Conservation (phyloP, 305 asterid species). For the Rubia occidens region DNA sequence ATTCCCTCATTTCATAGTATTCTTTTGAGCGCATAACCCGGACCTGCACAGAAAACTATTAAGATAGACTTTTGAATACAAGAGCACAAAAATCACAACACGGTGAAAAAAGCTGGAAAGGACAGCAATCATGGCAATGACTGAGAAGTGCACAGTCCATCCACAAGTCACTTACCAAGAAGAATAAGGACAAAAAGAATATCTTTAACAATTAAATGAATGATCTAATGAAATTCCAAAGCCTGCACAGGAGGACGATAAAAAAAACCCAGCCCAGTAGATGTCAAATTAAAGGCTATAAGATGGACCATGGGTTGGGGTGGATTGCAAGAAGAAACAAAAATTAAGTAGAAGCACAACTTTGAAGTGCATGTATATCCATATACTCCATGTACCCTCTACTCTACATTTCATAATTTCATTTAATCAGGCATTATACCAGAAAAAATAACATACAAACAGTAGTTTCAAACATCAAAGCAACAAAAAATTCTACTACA, state of each 20-base stretch:
- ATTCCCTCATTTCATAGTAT: slow-evolving; percentile 92
- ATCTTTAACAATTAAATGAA: background rate
- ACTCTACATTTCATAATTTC: background rate
- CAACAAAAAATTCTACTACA: background rate
- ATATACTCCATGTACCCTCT: background rate
- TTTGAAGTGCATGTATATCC: background rate
- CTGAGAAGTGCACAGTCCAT: background rate
- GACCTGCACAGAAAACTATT: slow-evolving; percentile 44
- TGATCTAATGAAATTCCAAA: background rate
- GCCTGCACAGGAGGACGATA: background rate
- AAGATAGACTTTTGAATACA: slow-evolving; percentile 15
- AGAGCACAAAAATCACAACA: slow-evolving; percentile 6
- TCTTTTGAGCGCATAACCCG: slow-evolving; percentile 48
- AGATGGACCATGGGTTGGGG: background rate
- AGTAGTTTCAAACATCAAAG: slow-evolving; percentile 1
- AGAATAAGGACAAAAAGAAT: background rate
- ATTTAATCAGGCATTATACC: background rate
- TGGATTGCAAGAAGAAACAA: background rate
- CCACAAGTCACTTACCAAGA: background rate
- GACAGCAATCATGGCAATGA: slow-evolving; percentile 6
- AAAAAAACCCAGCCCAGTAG: background rate
- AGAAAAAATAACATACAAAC: background rate
- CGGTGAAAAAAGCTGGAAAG: background rate
- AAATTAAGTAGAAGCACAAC: background rate
- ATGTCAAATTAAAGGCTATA: background rate